Percentiles rank a stretch among this genome's conserved stretches.
Evolutionary conservation across 441 rosid genomes (phyloP).

Genomic region (Flueggea neowawraea): DNA sequence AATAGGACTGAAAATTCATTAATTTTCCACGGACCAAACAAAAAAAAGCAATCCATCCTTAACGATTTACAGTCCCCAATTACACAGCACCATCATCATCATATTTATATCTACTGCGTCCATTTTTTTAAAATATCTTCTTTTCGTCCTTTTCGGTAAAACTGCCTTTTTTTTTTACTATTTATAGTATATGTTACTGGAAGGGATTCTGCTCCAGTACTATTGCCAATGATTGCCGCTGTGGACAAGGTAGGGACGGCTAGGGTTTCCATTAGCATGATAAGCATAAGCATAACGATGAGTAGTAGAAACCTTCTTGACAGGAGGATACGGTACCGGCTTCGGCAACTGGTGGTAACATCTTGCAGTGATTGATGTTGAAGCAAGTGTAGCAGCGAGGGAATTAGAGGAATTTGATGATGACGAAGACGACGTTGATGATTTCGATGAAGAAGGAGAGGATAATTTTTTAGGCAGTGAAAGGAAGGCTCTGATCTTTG

Average conservation of each 20-base stretch:
- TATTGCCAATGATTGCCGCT: conserved; percentile 75
- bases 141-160: neutral
- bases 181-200: neutral
- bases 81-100: conserved; percentile 15
- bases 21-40: conserved; percentile 32
- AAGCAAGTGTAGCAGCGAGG: conserved; percentile 3
- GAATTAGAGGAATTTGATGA: conserved; percentile 10
- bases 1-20: conserved; percentile 52
- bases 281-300: conserved; percentile 22
- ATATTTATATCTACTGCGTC: neutral
- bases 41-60: conserved; percentile 29
- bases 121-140: too few species aligned
- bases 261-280: conserved; percentile 40
- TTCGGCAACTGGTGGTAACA: conserved; percentile 32
- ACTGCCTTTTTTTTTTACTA: neutral
- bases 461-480: conserved; percentile 35
- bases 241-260: conserved; percentile 43
- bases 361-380: conserved; percentile 35
- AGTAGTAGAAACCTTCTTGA: conserved; percentile 22
- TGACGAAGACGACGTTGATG: neutral
- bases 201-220: neutral
- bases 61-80: conserved; percentile 39
- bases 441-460: conserved; percentile 19
- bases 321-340: conserved; percentile 30
- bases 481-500: conserved; percentile 78